Evolutionary conservation across 257 asterid genomes (phyloP).

Genomic region (Avicennia marina): DNA sequence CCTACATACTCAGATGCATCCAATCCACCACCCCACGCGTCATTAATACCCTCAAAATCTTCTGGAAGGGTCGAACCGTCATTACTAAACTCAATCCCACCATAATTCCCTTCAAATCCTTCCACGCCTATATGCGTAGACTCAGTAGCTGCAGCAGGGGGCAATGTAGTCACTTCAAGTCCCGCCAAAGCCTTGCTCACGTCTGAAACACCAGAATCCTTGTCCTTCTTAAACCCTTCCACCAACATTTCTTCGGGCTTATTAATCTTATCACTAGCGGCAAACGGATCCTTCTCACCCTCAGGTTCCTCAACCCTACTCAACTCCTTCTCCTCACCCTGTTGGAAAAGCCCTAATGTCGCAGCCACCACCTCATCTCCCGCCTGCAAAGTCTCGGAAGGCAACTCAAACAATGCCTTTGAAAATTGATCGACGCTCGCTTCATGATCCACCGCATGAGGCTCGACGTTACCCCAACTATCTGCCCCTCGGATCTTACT

Average conservation of each 20-base stretch:
- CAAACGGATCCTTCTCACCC: conserved; percentile 91
- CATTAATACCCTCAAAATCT: conserved; percentile 92
- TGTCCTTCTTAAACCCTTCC: conserved; percentile 93
- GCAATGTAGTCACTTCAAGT: conserved; percentile 77
- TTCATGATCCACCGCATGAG: conserved; percentile 56
- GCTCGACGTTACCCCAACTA: conserved; percentile 69
- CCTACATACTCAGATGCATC: conserved; percentile 94
- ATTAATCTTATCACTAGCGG: conserved; percentile 84
- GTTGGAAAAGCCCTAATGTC: conserved; percentile 50
- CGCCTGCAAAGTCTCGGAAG: conserved; percentile 73
- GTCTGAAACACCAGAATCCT: conserved; percentile 56
- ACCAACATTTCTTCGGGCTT: conserved; percentile 78
- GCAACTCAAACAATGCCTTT: conserved; percentile 65
- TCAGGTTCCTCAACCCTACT: conserved; percentile 54
- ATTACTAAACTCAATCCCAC: conserved; percentile 82
- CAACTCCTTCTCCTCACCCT: conserved; percentile 67
- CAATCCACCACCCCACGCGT: conserved; percentile 99
- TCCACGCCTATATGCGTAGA: conserved; percentile 92
- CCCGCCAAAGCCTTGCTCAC: conserved; percentile 82
- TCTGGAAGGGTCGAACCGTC: conserved; percentile 79
- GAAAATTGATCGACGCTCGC: conserved; percentile 56
- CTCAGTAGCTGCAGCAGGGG: conserved; percentile 92
- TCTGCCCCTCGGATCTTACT: conserved; percentile 92
- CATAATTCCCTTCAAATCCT: conserved; percentile 97
- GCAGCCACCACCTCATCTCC: conserved; percentile 87